Conservation (phyloP, 345 rosid genomes). For the Dipteronia sinensis region DNA sequence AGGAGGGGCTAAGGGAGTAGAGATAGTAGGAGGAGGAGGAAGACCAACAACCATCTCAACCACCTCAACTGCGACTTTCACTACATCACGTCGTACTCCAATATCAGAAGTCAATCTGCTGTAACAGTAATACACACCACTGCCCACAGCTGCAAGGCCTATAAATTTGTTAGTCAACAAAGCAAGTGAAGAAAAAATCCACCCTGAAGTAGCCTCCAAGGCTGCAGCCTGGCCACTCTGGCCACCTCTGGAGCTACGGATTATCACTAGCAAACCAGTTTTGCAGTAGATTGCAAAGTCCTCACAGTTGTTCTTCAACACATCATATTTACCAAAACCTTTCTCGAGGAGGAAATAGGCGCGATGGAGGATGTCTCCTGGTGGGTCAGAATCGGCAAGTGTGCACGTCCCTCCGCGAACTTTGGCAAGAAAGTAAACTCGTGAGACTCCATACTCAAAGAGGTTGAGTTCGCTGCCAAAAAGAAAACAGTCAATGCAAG, state of each 20-base stretch:
- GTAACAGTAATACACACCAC: conserved; percentile 41
- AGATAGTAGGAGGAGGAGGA: too few species aligned
- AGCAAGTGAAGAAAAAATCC: conserved; percentile 39
- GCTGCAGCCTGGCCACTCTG: too few species aligned
- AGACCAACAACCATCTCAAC: background rate
- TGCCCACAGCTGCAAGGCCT: conserved; percentile 57
- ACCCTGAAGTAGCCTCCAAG: too few species aligned
- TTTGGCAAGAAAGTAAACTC: conserved; percentile 50
- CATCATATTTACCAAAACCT: conserved; percentile 70
- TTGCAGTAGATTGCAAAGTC: conserved; percentile 80
- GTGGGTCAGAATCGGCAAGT: conserved; percentile 59
- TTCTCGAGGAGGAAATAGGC: conserved; percentile 50
- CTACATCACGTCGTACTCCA: conserved; percentile 68
- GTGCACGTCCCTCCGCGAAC: conserved; percentile 84
- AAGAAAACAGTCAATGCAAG: conserved; percentile 79
- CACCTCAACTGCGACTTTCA: background rate
- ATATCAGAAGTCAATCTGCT: conserved; percentile 56
- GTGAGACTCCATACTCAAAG: conserved; percentile 57
- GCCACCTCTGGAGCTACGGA: background rate
- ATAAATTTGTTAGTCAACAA: conserved; percentile 44
- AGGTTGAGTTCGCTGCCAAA: conserved; percentile 47
- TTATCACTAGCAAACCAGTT: conserved; percentile 52
- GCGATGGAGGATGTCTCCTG: conserved; percentile 55
- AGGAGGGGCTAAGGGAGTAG: too few species aligned
- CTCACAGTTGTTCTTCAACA: conserved; percentile 76